A percentile compares a stretch with the other conserved stretches of the same genome.
Conservation (phyloP, 345 rosid species). For the Eucalyptus decipiens region DNA sequence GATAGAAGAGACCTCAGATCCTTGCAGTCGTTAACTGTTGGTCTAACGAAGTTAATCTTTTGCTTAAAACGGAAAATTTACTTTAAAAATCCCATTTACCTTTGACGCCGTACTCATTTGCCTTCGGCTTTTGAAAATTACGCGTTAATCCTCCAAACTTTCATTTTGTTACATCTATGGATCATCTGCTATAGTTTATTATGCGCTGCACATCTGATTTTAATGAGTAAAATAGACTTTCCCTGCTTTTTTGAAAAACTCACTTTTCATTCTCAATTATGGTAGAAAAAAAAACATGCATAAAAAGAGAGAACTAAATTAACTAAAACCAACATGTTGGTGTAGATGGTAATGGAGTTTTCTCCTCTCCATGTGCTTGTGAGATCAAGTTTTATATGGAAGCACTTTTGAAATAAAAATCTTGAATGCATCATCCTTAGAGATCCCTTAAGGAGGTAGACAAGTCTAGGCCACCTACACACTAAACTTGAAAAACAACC, state of each 20-base stretch:
- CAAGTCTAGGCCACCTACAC: neutral
- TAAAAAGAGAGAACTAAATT: neutral
- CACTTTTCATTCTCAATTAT: neutral
- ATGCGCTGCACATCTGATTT: neutral
- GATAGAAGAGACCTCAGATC: neutral
- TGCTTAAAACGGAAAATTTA: neutral
- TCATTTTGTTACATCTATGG: neutral
- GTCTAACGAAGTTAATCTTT: neutral
- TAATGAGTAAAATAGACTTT: neutral
- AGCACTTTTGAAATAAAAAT: neutral
- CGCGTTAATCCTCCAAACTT: neutral
- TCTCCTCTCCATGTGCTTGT: neutral
- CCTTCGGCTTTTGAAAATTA: neutral
- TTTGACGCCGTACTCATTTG: neutral
- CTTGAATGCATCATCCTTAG: neutral
- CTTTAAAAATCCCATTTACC: neutral
- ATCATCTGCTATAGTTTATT: neutral
- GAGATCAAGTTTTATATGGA: neutral
- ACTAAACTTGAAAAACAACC: neutral
- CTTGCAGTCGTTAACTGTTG: neutral
- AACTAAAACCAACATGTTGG: neutral
- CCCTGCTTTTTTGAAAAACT: neutral
- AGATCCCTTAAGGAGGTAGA: neutral
- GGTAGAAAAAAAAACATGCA: neutral
- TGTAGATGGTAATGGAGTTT: neutral